phyloP scores from a whole-genome alignment of 305 asterid species.

The Solanum hybrid region DNA sequence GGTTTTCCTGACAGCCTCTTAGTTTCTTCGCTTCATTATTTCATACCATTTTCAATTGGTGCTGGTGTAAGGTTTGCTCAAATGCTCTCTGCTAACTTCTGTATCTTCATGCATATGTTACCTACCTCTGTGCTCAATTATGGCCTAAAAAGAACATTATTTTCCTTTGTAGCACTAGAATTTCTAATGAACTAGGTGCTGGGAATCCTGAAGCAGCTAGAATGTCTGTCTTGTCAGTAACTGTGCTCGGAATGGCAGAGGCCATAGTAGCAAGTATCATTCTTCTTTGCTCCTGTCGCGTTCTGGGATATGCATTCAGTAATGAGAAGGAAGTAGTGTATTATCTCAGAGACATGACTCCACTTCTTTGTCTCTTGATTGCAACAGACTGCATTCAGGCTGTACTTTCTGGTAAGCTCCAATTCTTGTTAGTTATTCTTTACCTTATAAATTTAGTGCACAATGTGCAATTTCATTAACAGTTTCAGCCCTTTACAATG shows the following conservation, averaged over 20 bases:
- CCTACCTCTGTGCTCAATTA: not conserved
- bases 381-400: slow-evolving; percentile 39
- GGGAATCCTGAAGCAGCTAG: slow-evolving; percentile 38
- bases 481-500: not conserved
- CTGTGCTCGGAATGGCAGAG: slow-evolving; percentile 28
- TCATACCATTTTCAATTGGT: slow-evolving; percentile 36
- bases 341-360: slow-evolving; percentile 32
- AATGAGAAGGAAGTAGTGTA: slow-evolving; percentile 37
- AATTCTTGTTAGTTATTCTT: not conserved
- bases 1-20: slow-evolving; percentile 18
- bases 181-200: slow-evolving; percentile 55
- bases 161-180: slow-evolving; percentile 39
- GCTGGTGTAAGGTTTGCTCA: slow-evolving; percentile 39
- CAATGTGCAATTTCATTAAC: not conserved
- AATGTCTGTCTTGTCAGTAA: slow-evolving; percentile 27
- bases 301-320: slow-evolving; percentile 45
- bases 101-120: not conserved
- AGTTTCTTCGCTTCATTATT: slow-evolving; percentile 25
- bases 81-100: not conserved
- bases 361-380: slow-evolving; percentile 37
- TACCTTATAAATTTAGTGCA: not conserved
- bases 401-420: slow-evolving; percentile 37
- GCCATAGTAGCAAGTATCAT: slow-evolving; percentile 22
- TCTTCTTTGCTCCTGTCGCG: slow-evolving; percentile 24
- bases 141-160: not conserved